phyloP scores from a whole-genome alignment of 176 grass and related monocot genomes.

The Triticum urartu region DNA sequence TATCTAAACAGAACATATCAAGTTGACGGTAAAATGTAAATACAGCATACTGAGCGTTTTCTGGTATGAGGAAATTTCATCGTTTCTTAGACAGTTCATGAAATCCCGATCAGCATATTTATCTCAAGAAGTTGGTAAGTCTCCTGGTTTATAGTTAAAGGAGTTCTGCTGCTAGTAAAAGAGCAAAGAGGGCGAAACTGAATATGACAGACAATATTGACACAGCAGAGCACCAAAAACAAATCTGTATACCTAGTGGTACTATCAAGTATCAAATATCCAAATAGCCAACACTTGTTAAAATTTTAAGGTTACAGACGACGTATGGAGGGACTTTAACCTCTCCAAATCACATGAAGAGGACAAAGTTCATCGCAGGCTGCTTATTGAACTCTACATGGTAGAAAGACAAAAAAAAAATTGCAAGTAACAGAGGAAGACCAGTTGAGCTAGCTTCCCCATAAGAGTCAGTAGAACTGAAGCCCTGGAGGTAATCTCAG shows the following conservation, averaged over 20 bases:
- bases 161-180: background rate
- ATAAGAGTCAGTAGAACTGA: too few species aligned
- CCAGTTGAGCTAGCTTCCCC: background rate
- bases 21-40: background rate
- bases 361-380: background rate
- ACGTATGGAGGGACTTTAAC: background rate
- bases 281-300: background rate
- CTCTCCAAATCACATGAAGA: background rate
- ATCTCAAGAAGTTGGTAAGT: background rate
- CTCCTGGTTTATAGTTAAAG: background rate
- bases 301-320: background rate
- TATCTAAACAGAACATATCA: background rate
- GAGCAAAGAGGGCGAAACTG: background rate
- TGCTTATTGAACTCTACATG: background rate
- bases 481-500: background rate
- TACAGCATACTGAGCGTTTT: background rate
- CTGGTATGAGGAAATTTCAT: background rate
- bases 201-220: background rate
- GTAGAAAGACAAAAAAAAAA: background rate
- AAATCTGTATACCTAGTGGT: background rate
- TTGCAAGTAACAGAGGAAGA: background rate
- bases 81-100: background rate
- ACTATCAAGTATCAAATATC: background rate
- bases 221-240: background rate
- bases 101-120: background rate